A percentile compares a stretch with the other conserved stretches of the same genome.
phyloP scores from a whole-genome alignment of 2,329 filamentous ascomycete species.

The Cercospora sp. region DNA sequence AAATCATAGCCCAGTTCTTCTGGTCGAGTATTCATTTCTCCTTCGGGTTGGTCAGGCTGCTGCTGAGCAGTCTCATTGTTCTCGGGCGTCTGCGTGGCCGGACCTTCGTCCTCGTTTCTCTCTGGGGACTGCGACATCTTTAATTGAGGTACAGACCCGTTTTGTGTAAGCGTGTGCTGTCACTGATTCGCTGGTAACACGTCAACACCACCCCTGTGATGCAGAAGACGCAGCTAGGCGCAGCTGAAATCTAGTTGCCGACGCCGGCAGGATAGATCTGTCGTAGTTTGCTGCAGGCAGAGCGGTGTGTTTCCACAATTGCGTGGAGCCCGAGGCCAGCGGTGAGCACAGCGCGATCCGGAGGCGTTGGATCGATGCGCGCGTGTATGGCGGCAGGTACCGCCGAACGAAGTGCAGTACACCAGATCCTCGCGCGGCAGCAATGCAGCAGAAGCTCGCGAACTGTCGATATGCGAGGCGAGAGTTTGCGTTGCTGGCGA shows the following conservation, averaged over 20 bases:
- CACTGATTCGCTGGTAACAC: conserved; percentile 38
- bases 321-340: conserved; percentile 23
- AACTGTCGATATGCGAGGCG: conserved; percentile 12
- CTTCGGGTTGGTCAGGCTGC: conserved; percentile 71
- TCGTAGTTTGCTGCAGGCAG: conserved; percentile 27
- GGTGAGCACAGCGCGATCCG: conserved; percentile 20
- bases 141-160: conserved; percentile 54
- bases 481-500: conserved; percentile 10
- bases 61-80: conserved; percentile 87
- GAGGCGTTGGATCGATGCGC: conserved; percentile 13
- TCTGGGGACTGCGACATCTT: conserved; percentile 91
- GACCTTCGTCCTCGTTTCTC: conserved; percentile 76
- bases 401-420: conserved; percentile 5
- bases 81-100: conserved; percentile 74
- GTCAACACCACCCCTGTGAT: conserved; percentile 31
- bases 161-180: conserved; percentile 35
- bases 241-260: conserved; percentile 32
- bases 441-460: conserved; percentile 3
- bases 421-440: background rate
- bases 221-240: conserved; percentile 27
- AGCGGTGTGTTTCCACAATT: conserved; percentile 26
- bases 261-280: conserved; percentile 26
- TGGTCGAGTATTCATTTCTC: conserved; percentile 33
- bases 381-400: conserved; percentile 1
- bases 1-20: conserved; percentile 75